Evolutionary conservation across 306 rosid species (phyloP).

Genomic region (Prosopis cineraria): DNA sequence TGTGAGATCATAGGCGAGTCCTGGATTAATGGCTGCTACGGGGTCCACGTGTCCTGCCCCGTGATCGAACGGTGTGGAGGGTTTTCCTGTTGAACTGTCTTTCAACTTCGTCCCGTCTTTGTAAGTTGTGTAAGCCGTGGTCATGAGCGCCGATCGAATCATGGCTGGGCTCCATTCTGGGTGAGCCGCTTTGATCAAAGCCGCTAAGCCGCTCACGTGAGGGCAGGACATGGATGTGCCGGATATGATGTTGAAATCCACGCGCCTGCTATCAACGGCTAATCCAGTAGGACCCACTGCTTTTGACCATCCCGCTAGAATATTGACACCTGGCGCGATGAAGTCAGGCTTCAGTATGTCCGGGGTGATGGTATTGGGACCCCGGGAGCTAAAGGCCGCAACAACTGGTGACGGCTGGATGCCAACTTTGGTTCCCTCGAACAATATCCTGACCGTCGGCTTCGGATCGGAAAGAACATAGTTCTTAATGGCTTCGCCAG

Average conservation of each 20-base stretch:
- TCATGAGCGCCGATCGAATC: conserved; percentile 85
- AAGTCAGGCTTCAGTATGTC: conserved; percentile 82
- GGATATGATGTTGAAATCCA: conserved; percentile 83
- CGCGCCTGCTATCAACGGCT: conserved; percentile 62
- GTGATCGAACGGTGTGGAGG: conserved; percentile 82
- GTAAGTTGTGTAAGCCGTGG: conserved; percentile 83
- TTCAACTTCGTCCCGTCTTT: conserved; percentile 50
- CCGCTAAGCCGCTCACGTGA: conserved; percentile 90
- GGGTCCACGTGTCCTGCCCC: conserved; percentile 97
- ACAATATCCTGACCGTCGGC: conserved; percentile 62
- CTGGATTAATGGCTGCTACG: conserved; percentile 65
- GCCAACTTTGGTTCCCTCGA: conserved; percentile 78
- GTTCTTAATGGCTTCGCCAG: conserved; percentile 53
- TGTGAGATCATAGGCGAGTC: conserved; percentile 73
- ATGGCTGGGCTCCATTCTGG: conserved; percentile 95
- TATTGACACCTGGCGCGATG: conserved; percentile 95
- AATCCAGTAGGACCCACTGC: conserved; percentile 74
- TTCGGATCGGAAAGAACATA: conserved; percentile 55
- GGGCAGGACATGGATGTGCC: conserved; percentile 99
- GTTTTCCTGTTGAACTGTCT: conserved; percentile 68
- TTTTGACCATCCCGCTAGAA: conserved; percentile 85
- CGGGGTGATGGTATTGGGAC: conserved; percentile 69
- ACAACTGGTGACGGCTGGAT: conserved; percentile 91
- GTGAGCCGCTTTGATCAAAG: conserved; percentile 73
- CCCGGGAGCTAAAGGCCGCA: conserved; percentile 90